Evolutionary conservation across 768 basidiomycete genomes (phyloP).

Genomic region (Tephrocybe sp.): DNA sequence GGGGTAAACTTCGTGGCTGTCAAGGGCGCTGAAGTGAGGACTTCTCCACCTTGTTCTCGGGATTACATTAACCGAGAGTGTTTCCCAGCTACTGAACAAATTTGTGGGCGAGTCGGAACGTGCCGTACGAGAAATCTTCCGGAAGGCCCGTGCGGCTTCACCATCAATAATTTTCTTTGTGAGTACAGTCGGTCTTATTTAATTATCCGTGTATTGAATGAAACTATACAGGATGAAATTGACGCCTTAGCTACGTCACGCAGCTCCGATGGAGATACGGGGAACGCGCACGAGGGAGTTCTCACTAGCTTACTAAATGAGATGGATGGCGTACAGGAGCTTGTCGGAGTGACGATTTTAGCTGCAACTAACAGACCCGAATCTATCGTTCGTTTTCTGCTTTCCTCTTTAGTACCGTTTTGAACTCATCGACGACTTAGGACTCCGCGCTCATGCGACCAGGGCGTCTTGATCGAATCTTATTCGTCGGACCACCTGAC

Average conservation of each 20-base stretch:
- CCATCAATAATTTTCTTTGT: slow-evolving; percentile 98
- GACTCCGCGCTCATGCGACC: slow-evolving; percentile 95
- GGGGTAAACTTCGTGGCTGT: slow-evolving; percentile 96
- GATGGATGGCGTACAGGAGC: slow-evolving; percentile 97
- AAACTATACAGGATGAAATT: slow-evolving; percentile 78
- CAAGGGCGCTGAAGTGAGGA: slow-evolving; percentile 89
- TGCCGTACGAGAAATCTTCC: slow-evolving; percentile 91
- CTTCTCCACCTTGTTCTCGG: background rate
- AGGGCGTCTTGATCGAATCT: slow-evolving; percentile 88
- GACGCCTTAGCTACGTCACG: slow-evolving; percentile 89
- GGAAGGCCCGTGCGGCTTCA: slow-evolving; percentile 90
- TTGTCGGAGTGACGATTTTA: slow-evolving; percentile 91
- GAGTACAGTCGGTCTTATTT: slow-evolving; percentile 26
- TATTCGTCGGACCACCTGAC: slow-evolving; percentile 95
- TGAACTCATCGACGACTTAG: slow-evolving; percentile 36
- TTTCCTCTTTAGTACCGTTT: background rate
- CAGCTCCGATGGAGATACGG: slow-evolving; percentile 49
- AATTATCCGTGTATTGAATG: background rate
- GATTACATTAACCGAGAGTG: slow-evolving; percentile 6
- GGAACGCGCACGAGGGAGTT: slow-evolving; percentile 78
- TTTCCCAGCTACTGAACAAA: slow-evolving; percentile 83
- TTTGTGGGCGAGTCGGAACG: slow-evolving; percentile 97
- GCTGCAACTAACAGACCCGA: slow-evolving; percentile 97
- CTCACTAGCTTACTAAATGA: slow-evolving; percentile 93
- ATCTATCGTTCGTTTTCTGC: slow-evolving; percentile 59